Evolutionary conservation across 2,329 filamentous ascomycete species (phyloP).

Genomic region (Pestalotiopsis sp.): DNA sequence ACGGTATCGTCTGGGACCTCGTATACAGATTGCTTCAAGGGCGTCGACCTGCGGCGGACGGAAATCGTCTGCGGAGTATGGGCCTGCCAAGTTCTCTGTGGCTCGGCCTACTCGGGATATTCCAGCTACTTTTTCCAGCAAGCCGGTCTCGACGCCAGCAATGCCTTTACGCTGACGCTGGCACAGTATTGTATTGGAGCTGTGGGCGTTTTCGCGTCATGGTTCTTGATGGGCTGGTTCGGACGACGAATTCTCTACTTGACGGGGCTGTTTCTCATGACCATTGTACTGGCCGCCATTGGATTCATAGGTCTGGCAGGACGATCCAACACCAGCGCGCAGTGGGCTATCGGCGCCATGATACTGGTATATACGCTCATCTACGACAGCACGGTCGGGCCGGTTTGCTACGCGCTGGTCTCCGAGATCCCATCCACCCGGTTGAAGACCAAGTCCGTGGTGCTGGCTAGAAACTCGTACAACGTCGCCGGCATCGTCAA

Average conservation of each 20-base stretch:
- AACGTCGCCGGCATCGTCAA: slow-evolving; percentile 36
- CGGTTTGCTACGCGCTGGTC: neutral
- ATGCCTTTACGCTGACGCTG: slow-evolving; percentile 1
- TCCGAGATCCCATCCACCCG: slow-evolving; percentile 19
- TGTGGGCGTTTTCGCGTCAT: neutral
- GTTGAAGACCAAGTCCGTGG: slow-evolving; percentile 24
- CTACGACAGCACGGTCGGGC: slow-evolving; percentile 5
- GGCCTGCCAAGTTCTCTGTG: neutral
- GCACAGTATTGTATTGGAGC: neutral
- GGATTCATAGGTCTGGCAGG: slow-evolving; percentile 3
- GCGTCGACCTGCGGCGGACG: slow-evolving; percentile 12
- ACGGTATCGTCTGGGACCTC: slow-evolving; percentile 4
- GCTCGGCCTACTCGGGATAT: neutral
- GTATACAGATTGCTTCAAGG: slow-evolving; percentile 13
- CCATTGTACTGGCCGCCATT: slow-evolving; percentile 1
- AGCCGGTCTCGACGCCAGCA: neutral
- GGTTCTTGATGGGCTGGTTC: slow-evolving; percentile 9
- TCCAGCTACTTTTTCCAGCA: slow-evolving; percentile 4
- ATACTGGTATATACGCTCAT: neutral
- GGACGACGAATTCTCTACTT: slow-evolving; percentile 9
- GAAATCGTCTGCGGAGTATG: slow-evolving; percentile 8
- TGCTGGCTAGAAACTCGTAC: slow-evolving; percentile 29
- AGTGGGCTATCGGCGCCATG: slow-evolving; percentile 3
- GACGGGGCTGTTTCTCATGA: neutral
- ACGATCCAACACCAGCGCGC: neutral